Conservation (phyloP, 164 flowering plant genomes). For the Chimonanthus praecox region DNA sequence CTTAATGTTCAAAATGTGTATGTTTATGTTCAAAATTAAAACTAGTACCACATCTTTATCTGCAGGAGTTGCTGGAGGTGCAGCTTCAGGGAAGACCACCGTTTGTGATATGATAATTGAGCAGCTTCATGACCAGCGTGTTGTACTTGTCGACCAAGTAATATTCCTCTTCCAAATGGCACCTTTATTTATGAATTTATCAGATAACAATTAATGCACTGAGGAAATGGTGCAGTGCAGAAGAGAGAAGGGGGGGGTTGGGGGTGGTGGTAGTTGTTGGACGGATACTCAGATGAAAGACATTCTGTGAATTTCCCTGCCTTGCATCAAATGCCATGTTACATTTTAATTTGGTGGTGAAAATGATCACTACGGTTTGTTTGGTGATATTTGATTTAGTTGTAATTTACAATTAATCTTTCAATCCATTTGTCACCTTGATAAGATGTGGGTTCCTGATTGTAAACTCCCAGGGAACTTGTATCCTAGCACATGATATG, state of each 20-base stretch:
- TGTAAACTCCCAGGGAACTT: too few species aligned
- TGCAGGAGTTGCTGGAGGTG: conserved; percentile 97
- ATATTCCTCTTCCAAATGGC: conserved; percentile 6
- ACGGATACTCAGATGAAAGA: too few species aligned
- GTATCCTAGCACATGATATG: too few species aligned
- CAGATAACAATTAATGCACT: neutral
- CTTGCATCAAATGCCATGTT: neutral
- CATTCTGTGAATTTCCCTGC: neutral
- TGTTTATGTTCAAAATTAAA: too few species aligned
- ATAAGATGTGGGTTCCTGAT: too few species aligned
- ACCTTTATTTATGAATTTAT: neutral
- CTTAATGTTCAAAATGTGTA: too few species aligned
- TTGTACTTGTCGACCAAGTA: conserved; percentile 95
- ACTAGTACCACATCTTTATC: neutral
- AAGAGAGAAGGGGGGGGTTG: neutral
- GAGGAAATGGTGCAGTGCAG: neutral
- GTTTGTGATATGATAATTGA: conserved; percentile 97
- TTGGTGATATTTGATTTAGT: too few species aligned
- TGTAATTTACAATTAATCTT: too few species aligned
- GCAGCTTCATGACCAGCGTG: conserved; percentile 98
- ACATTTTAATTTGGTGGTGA: neutral
- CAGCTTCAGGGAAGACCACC: conserved; percentile 95
- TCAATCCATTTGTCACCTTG: too few species aligned
- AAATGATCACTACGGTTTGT: too few species aligned
- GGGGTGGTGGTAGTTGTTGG: neutral